phyloP scores from a whole-genome alignment of 495 filamentous ascomycete genomes.

The Darksidea phi region DNA sequence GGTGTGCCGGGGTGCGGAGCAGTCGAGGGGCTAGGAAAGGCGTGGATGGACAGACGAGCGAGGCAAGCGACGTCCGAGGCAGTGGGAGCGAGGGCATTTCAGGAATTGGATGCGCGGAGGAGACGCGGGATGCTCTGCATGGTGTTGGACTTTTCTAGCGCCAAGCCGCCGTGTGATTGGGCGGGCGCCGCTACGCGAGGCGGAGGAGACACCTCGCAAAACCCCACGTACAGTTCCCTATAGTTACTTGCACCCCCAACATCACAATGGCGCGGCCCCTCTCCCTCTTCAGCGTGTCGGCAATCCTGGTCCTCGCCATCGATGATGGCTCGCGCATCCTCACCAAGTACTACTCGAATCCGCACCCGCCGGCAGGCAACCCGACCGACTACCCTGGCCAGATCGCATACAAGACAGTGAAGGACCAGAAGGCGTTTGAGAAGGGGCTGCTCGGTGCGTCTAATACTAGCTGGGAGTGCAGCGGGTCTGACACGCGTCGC shows the following conservation, averaged over 20 bases:
- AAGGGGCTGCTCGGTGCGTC: slow-evolving; percentile 69
- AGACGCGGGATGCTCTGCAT: not conserved
- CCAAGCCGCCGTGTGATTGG: slow-evolving; percentile 8
- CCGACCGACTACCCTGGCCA: slow-evolving; percentile 59
- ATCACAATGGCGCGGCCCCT: slow-evolving; percentile 25
- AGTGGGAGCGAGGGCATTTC: slow-evolving; percentile 29
- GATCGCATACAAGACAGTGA: slow-evolving; percentile 84
- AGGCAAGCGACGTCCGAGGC: slow-evolving; percentile 23
- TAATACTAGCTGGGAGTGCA: not conserved
- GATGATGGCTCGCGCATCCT: slow-evolving; percentile 83
- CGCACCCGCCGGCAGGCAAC: slow-evolving; percentile 64
- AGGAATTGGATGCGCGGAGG: slow-evolving; percentile 3
- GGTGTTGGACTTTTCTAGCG: slow-evolving; percentile 1
- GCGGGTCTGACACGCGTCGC: not conserved
- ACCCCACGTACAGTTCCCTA: not conserved
- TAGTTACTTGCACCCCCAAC: not conserved
- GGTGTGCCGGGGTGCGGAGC: slow-evolving; percentile 1
- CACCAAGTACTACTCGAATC: slow-evolving; percentile 88
- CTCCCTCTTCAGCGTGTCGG: slow-evolving; percentile 34
- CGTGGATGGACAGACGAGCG: slow-evolving; percentile 24
- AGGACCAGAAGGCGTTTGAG: slow-evolving; percentile 92
- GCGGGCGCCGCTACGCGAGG: not conserved
- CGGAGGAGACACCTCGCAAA: not conserved
- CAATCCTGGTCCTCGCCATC: slow-evolving; percentile 72
- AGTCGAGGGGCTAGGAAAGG: slow-evolving; percentile 29